phyloP scores from a whole-genome alignment of 1,284 basidiomycete species.

The Melanopsichium pennsylvanicum region DNA sequence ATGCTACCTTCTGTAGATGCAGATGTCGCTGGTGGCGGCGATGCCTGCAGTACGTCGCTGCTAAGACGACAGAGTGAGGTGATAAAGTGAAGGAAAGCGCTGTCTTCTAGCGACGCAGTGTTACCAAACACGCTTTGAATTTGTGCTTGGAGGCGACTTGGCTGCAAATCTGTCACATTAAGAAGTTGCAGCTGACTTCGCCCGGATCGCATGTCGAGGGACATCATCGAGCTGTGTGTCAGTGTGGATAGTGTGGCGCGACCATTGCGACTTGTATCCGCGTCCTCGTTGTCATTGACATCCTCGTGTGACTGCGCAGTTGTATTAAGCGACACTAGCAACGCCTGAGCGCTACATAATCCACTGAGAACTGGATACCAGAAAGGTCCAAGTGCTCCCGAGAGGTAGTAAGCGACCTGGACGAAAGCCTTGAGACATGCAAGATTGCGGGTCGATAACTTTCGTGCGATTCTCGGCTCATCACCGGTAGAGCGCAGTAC shows the following conservation, averaged over 20 bases:
- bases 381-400: constrained; percentile 81
- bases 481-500: constrained; percentile 1
- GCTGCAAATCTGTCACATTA: constrained; percentile 29
- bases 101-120: constrained; percentile 78
- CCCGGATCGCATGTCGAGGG: constrained; percentile 36
- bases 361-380: constrained; percentile 89
- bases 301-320: background rate
- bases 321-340: constrained; percentile 19
- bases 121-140: constrained; percentile 56
- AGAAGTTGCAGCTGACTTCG: constrained; percentile 40
- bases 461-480: constrained; percentile 47
- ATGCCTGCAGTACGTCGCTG: constrained; percentile 62
- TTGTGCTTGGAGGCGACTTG: constrained; percentile 24
- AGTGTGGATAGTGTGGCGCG: constrained; percentile 36
- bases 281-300: constrained; percentile 1
- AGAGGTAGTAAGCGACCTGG: constrained; percentile 80
- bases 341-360: constrained; percentile 44
- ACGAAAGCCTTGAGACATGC: constrained; percentile 86
- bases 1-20: background rate
- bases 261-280: constrained; percentile 6
- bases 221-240: constrained; percentile 30
- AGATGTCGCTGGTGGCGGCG: background rate
- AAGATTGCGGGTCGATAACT: constrained; percentile 85
- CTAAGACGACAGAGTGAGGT: constrained; percentile 83
- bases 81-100: constrained; percentile 82